Evolutionary conservation across 306 rosid genomes (phyloP), one percentile per base, ranked within the genome.

Genomic region (Cotoneaster glaucophyllus): DNA sequence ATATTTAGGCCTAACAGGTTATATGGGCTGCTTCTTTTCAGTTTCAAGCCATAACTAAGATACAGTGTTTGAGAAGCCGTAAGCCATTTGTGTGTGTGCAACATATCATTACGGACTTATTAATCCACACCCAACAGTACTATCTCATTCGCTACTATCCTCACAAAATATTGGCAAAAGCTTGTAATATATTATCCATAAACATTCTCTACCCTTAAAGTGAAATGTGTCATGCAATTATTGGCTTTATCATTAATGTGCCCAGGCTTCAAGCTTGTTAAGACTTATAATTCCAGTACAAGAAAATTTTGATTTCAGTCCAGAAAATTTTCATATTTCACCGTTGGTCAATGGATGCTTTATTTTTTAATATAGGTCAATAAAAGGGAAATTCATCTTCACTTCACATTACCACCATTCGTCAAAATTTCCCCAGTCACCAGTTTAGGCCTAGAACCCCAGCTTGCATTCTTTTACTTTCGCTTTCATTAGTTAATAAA

Each of bases 1-100:
- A 84, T 71, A 72, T 88, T 89, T 97, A 96, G 90, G 50, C 93
- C 93, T 71, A 92, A 95, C 48, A 93, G 88, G 86, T 82, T 69
- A 65, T 53, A 34, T 5, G 93, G 84, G 63, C 59, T 63, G 67
- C 67, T 29, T 63, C 67, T 78, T 79, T 77, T 73, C 66, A 19
- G 10, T 9, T 84, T 88, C 84, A 83, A 72, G 26, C 77, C 79
- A 45, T 32, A 32, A 32, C 37, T 67, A 82, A 56, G 70, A 71
- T 32, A 82, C 67, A 54, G 78, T 45, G 77, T 84, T 87, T 79
- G 88, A 75, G 67, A 86, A 76, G 69, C 82, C 85, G 50, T 41
- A 84, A 84, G 88, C 93, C 96, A 90, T 91, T 91, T 58, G 24
- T 67, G 17, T 50, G 19, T 64, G 45, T 54, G 74, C 21, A n/a